Evolutionary conservation across 768 basidiomycete species (phyloP).

Genomic region (Boletus edulis): DNA sequence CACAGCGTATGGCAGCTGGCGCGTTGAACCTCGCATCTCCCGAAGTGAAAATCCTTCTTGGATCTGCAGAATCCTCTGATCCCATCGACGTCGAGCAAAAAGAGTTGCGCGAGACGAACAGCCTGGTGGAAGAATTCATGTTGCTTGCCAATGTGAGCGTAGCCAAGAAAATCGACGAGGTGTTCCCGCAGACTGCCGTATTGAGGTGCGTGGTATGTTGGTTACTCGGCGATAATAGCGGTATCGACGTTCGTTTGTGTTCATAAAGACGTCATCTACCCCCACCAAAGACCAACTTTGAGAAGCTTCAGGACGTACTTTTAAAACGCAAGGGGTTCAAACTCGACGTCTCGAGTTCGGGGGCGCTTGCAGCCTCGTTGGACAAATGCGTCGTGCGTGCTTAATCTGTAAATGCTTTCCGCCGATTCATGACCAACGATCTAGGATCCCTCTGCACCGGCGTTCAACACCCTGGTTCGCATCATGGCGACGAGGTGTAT

Average conservation of each 20-base stretch:
- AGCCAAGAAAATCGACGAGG: constrained; percentile 86
- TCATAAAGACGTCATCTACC: constrained; percentile 78
- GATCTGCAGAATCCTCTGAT: constrained; percentile 89
- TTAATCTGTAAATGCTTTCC: not conserved
- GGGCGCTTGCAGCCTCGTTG: constrained; percentile 82
- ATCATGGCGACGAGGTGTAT: constrained; percentile 99
- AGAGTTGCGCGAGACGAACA: constrained; percentile 88
- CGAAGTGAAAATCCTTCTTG: constrained; percentile 95
- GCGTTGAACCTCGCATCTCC: constrained; percentile 97
- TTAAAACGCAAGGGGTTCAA: constrained; percentile 78
- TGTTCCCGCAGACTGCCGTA: constrained; percentile 95
- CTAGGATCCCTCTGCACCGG: constrained; percentile 78
- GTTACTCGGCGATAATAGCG: not conserved
- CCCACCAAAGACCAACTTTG: constrained; percentile 91
- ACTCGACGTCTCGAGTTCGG: constrained; percentile 89
- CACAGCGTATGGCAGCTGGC: constrained; percentile 89
- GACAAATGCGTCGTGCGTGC: constrained; percentile 79
- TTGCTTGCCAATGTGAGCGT: constrained; percentile 95
- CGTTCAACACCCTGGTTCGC: constrained; percentile 96
- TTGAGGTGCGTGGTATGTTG: constrained; percentile 51
- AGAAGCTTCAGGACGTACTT: constrained; percentile 91
- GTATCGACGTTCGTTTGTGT: not conserved
- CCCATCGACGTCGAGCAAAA: constrained; percentile 98
- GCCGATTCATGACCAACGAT: not conserved
- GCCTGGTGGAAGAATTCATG: constrained; percentile 99